A percentile compares a stretch with the other conserved stretches of the same genome.
These are phyloP conservation scores for Periglandula ipomoeae DNA, from an alignment of 2,329 filamentous ascomycete species.

Conservation along the genomic window DNA sequence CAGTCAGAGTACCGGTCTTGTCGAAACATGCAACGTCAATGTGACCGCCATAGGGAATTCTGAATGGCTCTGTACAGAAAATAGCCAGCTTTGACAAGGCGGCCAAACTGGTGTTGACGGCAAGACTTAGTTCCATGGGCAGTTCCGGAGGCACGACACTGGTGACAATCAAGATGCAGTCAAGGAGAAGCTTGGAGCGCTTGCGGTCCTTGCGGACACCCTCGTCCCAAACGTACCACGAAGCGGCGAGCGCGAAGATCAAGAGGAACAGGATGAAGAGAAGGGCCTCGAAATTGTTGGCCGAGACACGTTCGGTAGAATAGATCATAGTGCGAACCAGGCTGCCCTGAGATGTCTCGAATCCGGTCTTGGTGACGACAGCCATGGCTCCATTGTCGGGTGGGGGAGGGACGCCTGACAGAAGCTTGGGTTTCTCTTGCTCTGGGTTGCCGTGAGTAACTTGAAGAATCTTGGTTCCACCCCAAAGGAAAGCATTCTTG, in stretches of 20 bases:
- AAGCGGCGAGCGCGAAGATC: constrained; percentile 91
- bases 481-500: constrained; percentile 94
- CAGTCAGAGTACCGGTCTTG: constrained; percentile 94
- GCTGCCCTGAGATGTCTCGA: constrained; percentile 96
- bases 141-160: constrained; percentile 97
- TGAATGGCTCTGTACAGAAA: constrained; percentile 97
- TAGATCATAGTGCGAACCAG: constrained; percentile 99
- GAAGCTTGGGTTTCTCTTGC: constrained; percentile 61
- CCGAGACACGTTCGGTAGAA: constrained; percentile 96
- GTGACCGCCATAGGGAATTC: constrained; percentile 90
- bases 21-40: constrained; percentile 97
- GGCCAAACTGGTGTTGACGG: constrained; percentile 94
- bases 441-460: constrained; percentile 78
- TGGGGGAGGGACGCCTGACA: constrained; percentile 70
- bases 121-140: constrained; percentile 94
- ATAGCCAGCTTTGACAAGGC: constrained; percentile 93
- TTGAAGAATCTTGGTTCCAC: constrained; percentile 94
- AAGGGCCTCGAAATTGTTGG: constrained; percentile 93
- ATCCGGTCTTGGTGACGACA: constrained; percentile 92
- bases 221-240: constrained; percentile 98
- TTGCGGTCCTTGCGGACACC: constrained; percentile 92
- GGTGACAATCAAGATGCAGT: constrained; percentile 95
- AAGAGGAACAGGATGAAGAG: constrained; percentile 95
- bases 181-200: constrained; percentile 90
- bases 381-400: constrained; percentile 93